Conservation (phyloP, 2,329 filamentous ascomycete genomes). For the Diplocarpon rosae region DNA sequence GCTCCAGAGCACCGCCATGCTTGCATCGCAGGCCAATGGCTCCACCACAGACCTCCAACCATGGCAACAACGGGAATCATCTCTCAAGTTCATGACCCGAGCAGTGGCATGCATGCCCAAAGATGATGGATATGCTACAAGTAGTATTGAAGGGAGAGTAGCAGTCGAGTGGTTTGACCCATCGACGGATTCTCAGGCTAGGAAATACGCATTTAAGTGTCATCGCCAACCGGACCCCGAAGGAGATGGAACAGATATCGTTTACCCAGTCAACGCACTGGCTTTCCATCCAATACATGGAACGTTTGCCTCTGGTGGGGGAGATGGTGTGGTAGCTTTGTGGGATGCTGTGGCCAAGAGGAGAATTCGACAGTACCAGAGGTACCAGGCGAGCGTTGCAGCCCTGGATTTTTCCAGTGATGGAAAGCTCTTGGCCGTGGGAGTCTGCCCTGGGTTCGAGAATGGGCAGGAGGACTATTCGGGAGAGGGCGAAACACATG, state of each 20-base stretch:
- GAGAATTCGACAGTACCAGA: constrained; percentile 58
- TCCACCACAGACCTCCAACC: constrained; percentile 49
- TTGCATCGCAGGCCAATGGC: constrained; percentile 38
- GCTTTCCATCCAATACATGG: constrained; percentile 55
- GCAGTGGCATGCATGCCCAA: constrained; percentile 94
- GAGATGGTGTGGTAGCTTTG: constrained; percentile 59
- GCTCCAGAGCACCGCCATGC: constrained; percentile 52
- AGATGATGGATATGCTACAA: constrained; percentile 85
- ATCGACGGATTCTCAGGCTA: constrained; percentile 70
- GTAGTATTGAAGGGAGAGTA: constrained; percentile 87
- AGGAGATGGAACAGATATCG: constrained; percentile 49
- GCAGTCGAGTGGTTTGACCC: constrained; percentile 98
- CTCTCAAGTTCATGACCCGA: constrained; percentile 90
- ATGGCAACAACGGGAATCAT: constrained; percentile 90
- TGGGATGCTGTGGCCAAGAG: constrained; percentile 66
- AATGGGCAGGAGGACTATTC: constrained; percentile 64
- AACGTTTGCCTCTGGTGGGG: constrained; percentile 62
- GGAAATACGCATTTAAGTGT: constrained; percentile 98
- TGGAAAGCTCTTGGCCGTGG: constrained; percentile 55
- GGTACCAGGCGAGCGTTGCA: constrained; percentile 51
- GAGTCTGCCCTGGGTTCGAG: constrained; percentile 59
- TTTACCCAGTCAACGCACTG: constrained; percentile 63
- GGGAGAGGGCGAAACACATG: constrained; percentile 60
- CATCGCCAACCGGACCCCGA: constrained; percentile 66
- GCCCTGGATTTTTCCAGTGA: constrained; percentile 52